Conservation (phyloP, 768 basidiomycete genomes). For the Phanerochaete sordida region DNA sequence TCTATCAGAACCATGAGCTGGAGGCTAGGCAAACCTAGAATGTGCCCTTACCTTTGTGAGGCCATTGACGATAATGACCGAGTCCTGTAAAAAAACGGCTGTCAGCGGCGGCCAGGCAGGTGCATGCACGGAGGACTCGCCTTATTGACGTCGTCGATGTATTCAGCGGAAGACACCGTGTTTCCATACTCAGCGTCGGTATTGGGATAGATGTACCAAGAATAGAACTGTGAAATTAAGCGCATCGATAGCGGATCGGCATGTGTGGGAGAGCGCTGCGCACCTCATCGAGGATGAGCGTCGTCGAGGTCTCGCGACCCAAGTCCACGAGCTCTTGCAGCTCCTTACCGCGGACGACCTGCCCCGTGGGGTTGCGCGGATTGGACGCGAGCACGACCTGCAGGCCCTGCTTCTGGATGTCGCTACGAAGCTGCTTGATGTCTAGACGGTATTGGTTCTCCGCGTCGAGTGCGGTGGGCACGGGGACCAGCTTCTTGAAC, state of each 20-base stretch:
- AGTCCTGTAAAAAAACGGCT: slow-evolving; percentile 42
- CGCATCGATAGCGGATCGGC: slow-evolving; percentile 1
- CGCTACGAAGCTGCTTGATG: slow-evolving; percentile 82
- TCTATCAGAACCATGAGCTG: slow-evolving; percentile 52
- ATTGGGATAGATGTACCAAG: slow-evolving; percentile 92
- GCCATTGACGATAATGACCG: slow-evolving; percentile 84
- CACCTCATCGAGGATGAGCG: slow-evolving; percentile 82
- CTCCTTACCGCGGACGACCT: slow-evolving; percentile 77
- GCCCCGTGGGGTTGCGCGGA: slow-evolving; percentile 95
- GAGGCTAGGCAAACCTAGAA: slow-evolving; percentile 14
- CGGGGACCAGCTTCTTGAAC: slow-evolving; percentile 86
- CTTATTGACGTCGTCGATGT: slow-evolving; percentile 81
- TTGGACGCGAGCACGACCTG: slow-evolving; percentile 87
- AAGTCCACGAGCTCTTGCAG: slow-evolving; percentile 76
- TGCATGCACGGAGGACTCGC: slow-evolving; percentile 34
- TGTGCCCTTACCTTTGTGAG: slow-evolving; percentile 67
- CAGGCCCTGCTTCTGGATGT: slow-evolving; percentile 79
- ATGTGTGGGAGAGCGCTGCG: background rate
- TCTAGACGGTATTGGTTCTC: slow-evolving; percentile 68
- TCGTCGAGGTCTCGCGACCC: slow-evolving; percentile 66
- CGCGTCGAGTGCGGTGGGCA: slow-evolving; percentile 74
- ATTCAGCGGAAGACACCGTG: slow-evolving; percentile 78
- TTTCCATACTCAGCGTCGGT: slow-evolving; percentile 67
- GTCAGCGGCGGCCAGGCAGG: slow-evolving; percentile 24
- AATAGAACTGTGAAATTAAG: slow-evolving; percentile 71